Evolutionary conservation across 163 green algal genomes (phyloP), one percentile per base, ranked within the genome.

Genomic region (Chlorella variabilis): DNA sequence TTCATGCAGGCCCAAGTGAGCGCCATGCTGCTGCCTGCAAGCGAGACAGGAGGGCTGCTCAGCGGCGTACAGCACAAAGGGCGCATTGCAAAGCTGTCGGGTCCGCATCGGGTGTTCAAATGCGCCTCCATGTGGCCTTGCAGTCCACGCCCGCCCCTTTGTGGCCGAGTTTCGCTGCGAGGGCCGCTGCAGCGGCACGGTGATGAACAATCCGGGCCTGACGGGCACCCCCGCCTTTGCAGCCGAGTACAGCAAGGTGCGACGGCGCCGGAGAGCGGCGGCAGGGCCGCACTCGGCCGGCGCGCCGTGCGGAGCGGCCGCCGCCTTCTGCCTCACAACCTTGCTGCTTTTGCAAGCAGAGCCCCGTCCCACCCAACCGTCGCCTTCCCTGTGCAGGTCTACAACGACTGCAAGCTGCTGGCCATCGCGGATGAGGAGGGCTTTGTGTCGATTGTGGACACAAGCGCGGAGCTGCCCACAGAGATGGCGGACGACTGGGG

Each of bases 371-470:
- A 4, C 33, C 6, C 11, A 34, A 4, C 34, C 38, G 0, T 58
- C 27, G 3, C 25, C 59, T 25, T 56, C 25, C 25, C 34, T 41
- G 4, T 33, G 4, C 86, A 90, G 86, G 74, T 85, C 27, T 84
- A 83, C 36, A 77, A 84, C 41, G 63, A 81, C 56, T 49, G 81
- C 65, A 87, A 83, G 34, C 77, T 93, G 36, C 78, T 97, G 27
- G 92, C 92, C 6, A 71, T 95, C 4, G 91, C 80, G 18, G 93
- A 96, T 67, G 93, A 97, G 84, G 92, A 95, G 63, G 93, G 93
- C 25, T 91, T 84, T 71, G 83, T 97, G 25, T 92, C 87, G 0
- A 87, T 95, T 9, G 51, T 95, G 15, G 85, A 95, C 83, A 92
- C 87, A 4, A 21, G 38, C 13, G 45, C 38, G 17, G 20, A 74